These are phyloP conservation scores for Pilaira anomala DNA, from an alignment of 192 early-diverging fungal species.

Conservation along the genomic window DNA sequence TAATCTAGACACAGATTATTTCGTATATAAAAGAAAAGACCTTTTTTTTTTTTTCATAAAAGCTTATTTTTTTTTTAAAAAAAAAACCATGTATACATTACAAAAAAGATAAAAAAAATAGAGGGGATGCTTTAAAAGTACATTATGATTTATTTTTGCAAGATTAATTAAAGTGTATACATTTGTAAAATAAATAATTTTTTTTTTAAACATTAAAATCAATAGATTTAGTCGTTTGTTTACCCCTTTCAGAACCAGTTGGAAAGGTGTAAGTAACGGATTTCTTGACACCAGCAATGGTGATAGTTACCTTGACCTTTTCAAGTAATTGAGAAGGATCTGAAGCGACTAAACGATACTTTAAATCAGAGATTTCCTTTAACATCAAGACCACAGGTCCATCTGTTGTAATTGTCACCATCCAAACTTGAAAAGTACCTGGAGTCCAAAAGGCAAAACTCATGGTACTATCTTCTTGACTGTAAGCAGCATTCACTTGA, in stretches of 20 bases:
- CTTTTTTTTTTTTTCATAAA: too few species aligned
- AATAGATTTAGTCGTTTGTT: neutral
- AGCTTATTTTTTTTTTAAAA: too few species aligned
- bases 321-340: conserved; percentile 20
- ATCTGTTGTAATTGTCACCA: neutral
- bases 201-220: neutral
- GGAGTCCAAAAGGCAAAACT: conserved; percentile 17
- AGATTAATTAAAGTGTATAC: too few species aligned
- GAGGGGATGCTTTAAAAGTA: too few species aligned
- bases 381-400: conserved; percentile 17
- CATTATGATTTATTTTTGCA: too few species aligned
- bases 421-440: neutral
- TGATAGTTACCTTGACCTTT: conserved; percentile 6
- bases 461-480: neutral
- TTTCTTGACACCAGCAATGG: neutral
- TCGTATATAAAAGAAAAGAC: too few species aligned
- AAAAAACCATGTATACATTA: too few species aligned
- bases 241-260: neutral
- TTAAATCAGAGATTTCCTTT: neutral
- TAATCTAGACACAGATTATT: too few species aligned
- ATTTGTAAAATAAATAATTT: too few species aligned
- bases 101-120: too few species aligned
- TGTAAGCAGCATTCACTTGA: neutral
- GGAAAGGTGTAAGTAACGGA: conserved; percentile 5
- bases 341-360: conserved; percentile 5